A percentile compares a stretch with the other conserved stretches of the same genome.
Conservation (phyloP, 78 protist species). For the Planoprotostelium fungivorum region DNA sequence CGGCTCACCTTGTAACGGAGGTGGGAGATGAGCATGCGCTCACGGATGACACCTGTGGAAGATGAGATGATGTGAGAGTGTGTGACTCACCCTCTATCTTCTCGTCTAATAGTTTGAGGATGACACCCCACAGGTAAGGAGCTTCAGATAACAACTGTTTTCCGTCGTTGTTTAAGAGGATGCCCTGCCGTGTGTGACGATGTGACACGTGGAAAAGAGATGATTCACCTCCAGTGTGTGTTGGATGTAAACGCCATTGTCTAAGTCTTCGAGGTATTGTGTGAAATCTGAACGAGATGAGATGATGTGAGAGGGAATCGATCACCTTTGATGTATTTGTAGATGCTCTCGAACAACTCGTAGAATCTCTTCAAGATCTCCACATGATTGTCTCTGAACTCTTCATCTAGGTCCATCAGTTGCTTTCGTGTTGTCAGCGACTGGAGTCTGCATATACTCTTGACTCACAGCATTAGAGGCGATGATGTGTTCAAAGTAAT, state of each 20-base stretch:
- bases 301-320: neutral
- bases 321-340: constrained; percentile 74
- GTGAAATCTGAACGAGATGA: neutral
- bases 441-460: neutral
- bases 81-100: constrained; percentile 81
- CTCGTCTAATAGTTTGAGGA: constrained; percentile 89
- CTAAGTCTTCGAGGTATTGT: constrained; percentile 67
- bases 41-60: constrained; percentile 50
- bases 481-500: constrained; percentile 70
- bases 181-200: constrained; percentile 54
- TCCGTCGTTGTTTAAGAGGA: constrained; percentile 87
- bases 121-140: constrained; percentile 87
- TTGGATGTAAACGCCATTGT: constrained; percentile 86
- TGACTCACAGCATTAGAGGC: constrained; percentile 58
- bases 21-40: constrained; percentile 90
- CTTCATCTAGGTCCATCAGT: constrained; percentile 78
- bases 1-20: constrained; percentile 77
- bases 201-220: no score
- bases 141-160: constrained; percentile 94
- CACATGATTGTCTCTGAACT: constrained; percentile 84
- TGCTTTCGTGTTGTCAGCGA: constrained; percentile 46
- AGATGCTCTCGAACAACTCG: constrained; percentile 83
- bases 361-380: constrained; percentile 85
- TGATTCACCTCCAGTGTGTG: constrained; percentile 70
- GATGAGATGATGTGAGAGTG: neutral